Base-by-base conservation (phyloP, 805 yeast species). In the Wickerhamomyces xylosicus region DNA sequence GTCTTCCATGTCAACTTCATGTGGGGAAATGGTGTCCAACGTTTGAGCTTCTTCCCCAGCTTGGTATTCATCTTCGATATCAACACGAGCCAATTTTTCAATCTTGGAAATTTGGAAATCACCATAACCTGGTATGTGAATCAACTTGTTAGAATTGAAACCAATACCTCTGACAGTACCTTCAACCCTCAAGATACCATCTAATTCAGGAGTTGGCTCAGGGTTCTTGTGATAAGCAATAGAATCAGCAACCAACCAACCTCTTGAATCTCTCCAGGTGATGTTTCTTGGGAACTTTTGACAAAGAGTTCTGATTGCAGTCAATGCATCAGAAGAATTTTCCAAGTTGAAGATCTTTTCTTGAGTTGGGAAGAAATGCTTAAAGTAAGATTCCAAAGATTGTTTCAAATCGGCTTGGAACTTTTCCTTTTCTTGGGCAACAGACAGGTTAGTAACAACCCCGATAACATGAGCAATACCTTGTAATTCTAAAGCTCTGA, bases 261-360 rank as follows among this genome's bases (percentile, higher is more conserved):
- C 90, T 54, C 98, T 70, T n/a, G 78, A 63, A 50, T 90, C 97
- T 62, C 97, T 79, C 97, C 98, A 92, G 19, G 74, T 74, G 35
- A 94, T 67, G 1, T 85, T 75, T 53, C 78, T 79, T 20, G 98
- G 98, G 50, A 79, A 74, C 61, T 79, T 84, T 53, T 90, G 97
- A 54, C 95, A 83, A 19, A 92, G 52, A 4, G 69, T 66, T 57
- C 98, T 74, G 33, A 83, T 66, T 34, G 85, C 78, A 50, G 82
- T 84, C 16, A 70, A 47, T n/a, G 83, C 69, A 47, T 92, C 97
- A 2, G 83, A 67, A 14, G 64, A 61, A 36, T 62, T 65, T 47
- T 85, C 95, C 38, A 85, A 58, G 34, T 80, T 77, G 59, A 65
- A 89, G 16, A 94, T 63, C 58, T 79, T 82, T 31, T 85, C 95